phyloP scores from a whole-genome alignment of 192 early-diverging fungal species.

The Umbelopsis vinacea region DNA sequence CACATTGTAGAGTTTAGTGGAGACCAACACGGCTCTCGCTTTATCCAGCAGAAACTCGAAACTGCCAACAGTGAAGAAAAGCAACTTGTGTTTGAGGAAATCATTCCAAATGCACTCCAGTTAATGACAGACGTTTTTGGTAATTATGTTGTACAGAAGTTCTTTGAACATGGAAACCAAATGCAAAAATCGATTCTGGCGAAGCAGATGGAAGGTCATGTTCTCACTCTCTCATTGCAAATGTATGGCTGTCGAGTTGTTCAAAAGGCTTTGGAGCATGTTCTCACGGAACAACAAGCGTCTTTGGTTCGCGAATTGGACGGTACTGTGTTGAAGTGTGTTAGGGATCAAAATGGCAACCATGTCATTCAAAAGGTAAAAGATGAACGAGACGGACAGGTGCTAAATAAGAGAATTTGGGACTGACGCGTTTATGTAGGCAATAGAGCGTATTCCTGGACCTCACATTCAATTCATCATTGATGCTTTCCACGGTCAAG shows the following conservation, averaged over 20 bases:
- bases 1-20: slow-evolving; percentile 97
- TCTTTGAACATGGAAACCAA: slow-evolving; percentile 97
- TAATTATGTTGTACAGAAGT: slow-evolving; percentile 99
- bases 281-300: slow-evolving; percentile 88
- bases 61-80: slow-evolving; percentile 92
- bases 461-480: slow-evolving; percentile 96
- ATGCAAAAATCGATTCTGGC: slow-evolving; percentile 90
- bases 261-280: slow-evolving; percentile 96
- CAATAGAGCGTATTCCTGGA: slow-evolving; percentile 93
- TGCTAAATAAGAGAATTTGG: background rate
- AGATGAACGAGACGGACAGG: background rate
- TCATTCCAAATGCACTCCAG: slow-evolving; percentile 85
- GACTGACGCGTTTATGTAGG: slow-evolving; percentile 31
- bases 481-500: slow-evolving; percentile 94
- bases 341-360: slow-evolving; percentile 99
- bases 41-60: slow-evolving; percentile 98
- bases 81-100: slow-evolving; percentile 95
- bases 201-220: slow-evolving; percentile 94
- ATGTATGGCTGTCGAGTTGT: slow-evolving; percentile 99
- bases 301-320: slow-evolving; percentile 88
- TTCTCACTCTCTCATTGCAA: slow-evolving; percentile 89
- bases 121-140: slow-evolving; percentile 99
- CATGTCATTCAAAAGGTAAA: slow-evolving; percentile 95
- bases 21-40: slow-evolving; percentile 97
- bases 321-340: slow-evolving; percentile 94